Evolutionary conservation across 106 monocot genomes (phyloP).

Genomic region (Phalaenopsis equestris): DNA sequence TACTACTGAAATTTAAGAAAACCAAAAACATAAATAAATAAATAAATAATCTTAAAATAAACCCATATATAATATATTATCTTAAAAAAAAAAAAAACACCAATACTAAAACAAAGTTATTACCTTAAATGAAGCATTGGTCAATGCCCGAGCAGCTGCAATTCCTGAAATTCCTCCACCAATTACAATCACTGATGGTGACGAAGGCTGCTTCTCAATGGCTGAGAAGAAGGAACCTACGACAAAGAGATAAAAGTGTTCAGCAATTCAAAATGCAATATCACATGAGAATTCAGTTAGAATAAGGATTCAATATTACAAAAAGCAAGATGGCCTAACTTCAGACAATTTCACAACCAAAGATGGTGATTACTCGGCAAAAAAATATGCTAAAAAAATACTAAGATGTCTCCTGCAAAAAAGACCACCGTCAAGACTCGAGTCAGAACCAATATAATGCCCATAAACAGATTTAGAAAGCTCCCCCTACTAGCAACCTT

Average conservation of each 20-base stretch:
- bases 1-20: neutral
- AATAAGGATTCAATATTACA: neutral
- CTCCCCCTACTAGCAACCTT: neutral
- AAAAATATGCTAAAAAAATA: neutral
- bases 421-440: neutral
- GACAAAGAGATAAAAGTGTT: neutral
- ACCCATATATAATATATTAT: neutral
- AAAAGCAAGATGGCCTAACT: neutral
- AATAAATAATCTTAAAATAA: neutral
- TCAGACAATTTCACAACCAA: neutral
- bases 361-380: neutral
- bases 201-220: constrained; percentile 45
- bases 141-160: constrained; percentile 78
- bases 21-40: neutral
- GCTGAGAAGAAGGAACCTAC: constrained; percentile 59
- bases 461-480: neutral
- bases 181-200: constrained; percentile 84
- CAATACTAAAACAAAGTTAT: neutral
- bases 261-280: neutral
- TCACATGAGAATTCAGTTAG: neutral
- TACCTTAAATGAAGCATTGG: constrained; percentile 83
- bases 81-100: neutral
- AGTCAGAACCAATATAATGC: neutral
- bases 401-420: neutral
- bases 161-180: constrained; percentile 97